phyloP scores from a whole-genome alignment of 345 rosid genomes.

The Gossypium sturtianum region DNA sequence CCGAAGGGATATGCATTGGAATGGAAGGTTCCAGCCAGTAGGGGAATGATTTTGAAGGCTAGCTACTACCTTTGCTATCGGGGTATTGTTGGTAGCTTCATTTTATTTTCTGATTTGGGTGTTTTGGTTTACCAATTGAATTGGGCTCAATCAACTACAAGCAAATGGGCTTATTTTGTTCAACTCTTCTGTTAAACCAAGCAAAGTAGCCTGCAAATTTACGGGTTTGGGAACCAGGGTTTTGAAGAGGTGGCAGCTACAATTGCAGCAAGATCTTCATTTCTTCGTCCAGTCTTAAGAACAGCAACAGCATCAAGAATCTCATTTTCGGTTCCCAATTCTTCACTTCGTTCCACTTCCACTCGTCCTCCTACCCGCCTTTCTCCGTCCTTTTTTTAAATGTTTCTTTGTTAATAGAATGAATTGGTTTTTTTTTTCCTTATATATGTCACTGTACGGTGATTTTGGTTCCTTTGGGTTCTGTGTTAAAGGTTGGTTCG shows the following conservation, averaged over 20 bases:
- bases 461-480: neutral
- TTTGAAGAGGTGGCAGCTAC: conserved; percentile 29
- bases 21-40: too few relatives aligned
- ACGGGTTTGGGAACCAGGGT: neutral
- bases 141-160: neutral
- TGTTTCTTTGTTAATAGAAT: neutral
- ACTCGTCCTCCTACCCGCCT: conserved; percentile 25
- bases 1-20: too few relatives aligned
- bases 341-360: conserved; percentile 24
- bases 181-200: neutral
- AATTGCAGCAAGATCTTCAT: conserved; percentile 43
- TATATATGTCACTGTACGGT: neutral
- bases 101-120: too few relatives aligned
- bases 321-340: conserved; percentile 30
- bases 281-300: conserved; percentile 33
- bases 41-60: too few relatives aligned
- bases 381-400: conserved; percentile 1
- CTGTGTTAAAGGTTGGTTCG: conserved; percentile 39
- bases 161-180: neutral
- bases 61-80: too few relatives aligned
- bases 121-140: too few relatives aligned
- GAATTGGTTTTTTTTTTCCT: neutral
- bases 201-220: neutral
- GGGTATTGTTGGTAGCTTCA: too few relatives aligned
- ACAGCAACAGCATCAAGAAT: conserved; percentile 19